phyloP scores from a whole-genome alignment of 257 asterid species.

The Gentiana dahurica region DNA sequence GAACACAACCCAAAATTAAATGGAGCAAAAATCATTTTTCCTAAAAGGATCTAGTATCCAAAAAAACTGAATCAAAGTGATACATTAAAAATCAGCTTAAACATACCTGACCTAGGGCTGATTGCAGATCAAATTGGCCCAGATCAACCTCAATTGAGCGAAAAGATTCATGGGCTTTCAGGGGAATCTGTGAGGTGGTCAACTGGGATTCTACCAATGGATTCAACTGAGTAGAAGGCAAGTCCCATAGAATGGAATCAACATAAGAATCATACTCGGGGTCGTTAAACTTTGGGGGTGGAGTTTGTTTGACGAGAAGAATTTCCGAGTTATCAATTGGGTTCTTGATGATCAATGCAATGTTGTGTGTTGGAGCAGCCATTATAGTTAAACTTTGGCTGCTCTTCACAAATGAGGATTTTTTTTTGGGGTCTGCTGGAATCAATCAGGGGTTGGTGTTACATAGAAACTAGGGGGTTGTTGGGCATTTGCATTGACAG shows the following conservation, averaged over 20 bases:
- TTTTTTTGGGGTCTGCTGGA: background rate
- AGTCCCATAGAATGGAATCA: slow-evolving; percentile 89
- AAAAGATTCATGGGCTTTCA: slow-evolving; percentile 26
- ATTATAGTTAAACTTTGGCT: background rate
- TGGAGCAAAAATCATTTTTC: background rate
- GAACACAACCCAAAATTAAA: background rate
- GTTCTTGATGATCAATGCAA: slow-evolving; percentile 57
- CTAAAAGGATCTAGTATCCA: background rate
- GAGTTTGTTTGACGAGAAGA: slow-evolving; percentile 53
- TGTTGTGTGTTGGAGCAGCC: slow-evolving; percentile 19
- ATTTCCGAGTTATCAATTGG: slow-evolving; percentile 39
- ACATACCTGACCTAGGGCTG: slow-evolving; percentile 51
- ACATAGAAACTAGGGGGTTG: background rate
- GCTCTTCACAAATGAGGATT: background rate
- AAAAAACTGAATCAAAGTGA: background rate
- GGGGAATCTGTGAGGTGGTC: slow-evolving; percentile 11
- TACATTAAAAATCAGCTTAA: background rate
- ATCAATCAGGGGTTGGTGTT: background rate
- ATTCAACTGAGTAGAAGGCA: slow-evolving; percentile 50
- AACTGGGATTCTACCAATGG: slow-evolving; percentile 10
- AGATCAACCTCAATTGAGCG: slow-evolving; percentile 16
- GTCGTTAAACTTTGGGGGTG: slow-evolving; percentile 68
- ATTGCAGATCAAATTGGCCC: slow-evolving; percentile 41
- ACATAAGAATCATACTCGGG: slow-evolving; percentile 62
- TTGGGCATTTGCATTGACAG: background rate